phyloP scores from a whole-genome alignment of 176 grass and related monocot genomes.

The Oryza rufipogon region DNA sequence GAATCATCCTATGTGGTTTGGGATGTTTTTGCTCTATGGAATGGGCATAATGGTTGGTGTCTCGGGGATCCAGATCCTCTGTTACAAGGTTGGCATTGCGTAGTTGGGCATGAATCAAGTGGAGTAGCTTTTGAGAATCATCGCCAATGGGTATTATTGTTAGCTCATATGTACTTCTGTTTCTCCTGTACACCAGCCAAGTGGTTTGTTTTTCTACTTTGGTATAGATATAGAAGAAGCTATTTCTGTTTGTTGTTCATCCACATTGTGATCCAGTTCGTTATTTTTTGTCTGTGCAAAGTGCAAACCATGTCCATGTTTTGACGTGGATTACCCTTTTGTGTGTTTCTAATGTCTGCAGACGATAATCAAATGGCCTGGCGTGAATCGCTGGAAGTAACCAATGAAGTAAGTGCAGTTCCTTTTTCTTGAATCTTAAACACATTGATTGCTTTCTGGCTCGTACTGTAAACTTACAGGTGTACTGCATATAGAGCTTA shows the following conservation, averaged over 20 bases:
- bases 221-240: background rate
- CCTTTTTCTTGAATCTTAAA: constrained; percentile 20
- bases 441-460: background rate
- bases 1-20: background rate
- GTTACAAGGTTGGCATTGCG: background rate
- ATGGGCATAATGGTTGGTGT: background rate
- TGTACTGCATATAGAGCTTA: background rate
- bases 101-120: background rate
- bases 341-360: constrained; percentile 29
- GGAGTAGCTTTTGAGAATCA: background rate
- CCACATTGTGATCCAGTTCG: background rate
- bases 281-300: background rate
- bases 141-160: constrained; percentile 1
- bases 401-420: constrained; percentile 41
- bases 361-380: constrained; percentile 32
- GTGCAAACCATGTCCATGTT: background rate
- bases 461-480: background rate
- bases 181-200: background rate
- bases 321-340: constrained; percentile 34
- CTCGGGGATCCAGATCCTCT: background rate
- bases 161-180: background rate
- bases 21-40: background rate
- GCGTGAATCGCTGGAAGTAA: constrained; percentile 12
- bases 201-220: background rate
- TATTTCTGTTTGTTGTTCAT: background rate